These are phyloP conservation scores for Coniochaeta hoffmannii DNA, from an alignment of 2,329 filamentous ascomycete species.

Conservation along the genomic window DNA sequence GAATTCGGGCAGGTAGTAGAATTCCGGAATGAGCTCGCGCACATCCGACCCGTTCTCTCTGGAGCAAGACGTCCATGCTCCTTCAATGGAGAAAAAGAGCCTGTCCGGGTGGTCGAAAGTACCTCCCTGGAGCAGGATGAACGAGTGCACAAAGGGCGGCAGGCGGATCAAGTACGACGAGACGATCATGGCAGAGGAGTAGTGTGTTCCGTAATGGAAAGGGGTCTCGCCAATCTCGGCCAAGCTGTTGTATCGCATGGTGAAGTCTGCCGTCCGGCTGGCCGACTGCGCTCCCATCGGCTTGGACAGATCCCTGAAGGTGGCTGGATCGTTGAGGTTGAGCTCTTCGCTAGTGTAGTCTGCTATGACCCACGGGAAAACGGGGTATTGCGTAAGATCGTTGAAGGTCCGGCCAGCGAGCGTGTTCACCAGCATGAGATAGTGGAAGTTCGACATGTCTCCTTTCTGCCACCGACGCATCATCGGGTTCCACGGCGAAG, in stretches of 20 bases:
- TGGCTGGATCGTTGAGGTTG: conserved; percentile 74
- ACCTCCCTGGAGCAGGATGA: conserved; percentile 88
- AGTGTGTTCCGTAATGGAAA: conserved; percentile 97
- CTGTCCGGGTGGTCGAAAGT: conserved; percentile 94
- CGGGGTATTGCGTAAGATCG: conserved; percentile 93
- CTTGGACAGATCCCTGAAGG: conserved; percentile 86
- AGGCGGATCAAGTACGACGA: conserved; percentile 92
- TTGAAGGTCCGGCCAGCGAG: conserved; percentile 97
- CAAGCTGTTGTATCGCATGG: conserved; percentile 78
- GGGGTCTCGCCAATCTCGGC: conserved; percentile 87
- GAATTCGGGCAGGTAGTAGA: conserved; percentile 95
- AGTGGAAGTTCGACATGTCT: conserved; percentile 97
- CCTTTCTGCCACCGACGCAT: conserved; percentile 88
- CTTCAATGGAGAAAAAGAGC: conserved; percentile 87
- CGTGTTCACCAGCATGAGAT: conserved; percentile 96
- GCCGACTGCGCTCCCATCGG: conserved; percentile 90
- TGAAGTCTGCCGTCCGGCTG: conserved; percentile 69
- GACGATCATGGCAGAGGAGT: conserved; percentile 98
- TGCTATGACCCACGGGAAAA: conserved; percentile 94
- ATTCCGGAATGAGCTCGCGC: conserved; percentile 89
- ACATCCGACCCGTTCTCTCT: conserved; percentile 89
- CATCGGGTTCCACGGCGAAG: conserved; percentile 71
- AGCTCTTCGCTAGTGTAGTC: conserved; percentile 94
- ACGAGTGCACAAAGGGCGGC: conserved; percentile 94
- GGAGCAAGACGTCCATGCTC: conserved; percentile 86